Evolutionary conservation across 495 filamentous ascomycete species (phyloP).

Genomic region (Niebla homalea): DNA sequence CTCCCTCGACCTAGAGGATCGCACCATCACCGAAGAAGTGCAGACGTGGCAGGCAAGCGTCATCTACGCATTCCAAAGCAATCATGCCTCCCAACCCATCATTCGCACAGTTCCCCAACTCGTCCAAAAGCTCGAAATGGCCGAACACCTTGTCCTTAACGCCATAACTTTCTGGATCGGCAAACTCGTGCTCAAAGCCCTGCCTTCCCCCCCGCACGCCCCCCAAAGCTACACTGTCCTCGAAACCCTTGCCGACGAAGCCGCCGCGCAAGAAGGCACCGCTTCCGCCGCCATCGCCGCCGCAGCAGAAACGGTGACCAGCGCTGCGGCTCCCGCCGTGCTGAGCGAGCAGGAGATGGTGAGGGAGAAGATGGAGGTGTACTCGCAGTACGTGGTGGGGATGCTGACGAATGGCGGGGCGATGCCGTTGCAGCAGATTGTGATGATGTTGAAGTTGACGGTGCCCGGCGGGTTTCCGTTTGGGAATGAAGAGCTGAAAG

Average conservation of each 20-base stretch:
- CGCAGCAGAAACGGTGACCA: conserved; percentile 37
- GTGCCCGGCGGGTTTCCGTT: conserved; percentile 81
- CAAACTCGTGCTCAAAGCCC: conserved; percentile 54
- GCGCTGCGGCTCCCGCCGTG: conserved; percentile 34
- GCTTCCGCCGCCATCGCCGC: conserved; percentile 22
- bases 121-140: conserved; percentile 56
- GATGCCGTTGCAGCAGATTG: conserved; percentile 68
- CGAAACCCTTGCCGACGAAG: conserved; percentile 43
- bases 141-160: conserved; percentile 55
- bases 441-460: conserved; percentile 87
- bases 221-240: conserved; percentile 42
- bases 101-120: conserved; percentile 49
- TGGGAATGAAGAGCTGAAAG: conserved; percentile 57
- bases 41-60: conserved; percentile 82
- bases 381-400: conserved; percentile 80
- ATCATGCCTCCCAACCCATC: conserved; percentile 23
- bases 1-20: conserved; percentile 70
- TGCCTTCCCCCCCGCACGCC: conserved; percentile 33
- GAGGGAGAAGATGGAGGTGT: conserved; percentile 67
- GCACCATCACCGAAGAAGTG: conserved; percentile 59
- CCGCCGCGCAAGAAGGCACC: conserved; percentile 19
- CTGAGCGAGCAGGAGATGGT: conserved; percentile 36
- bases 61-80: conserved; percentile 66
- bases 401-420: conserved; percentile 87
- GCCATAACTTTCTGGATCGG: conserved; percentile 78